A percentile compares a stretch with the other conserved stretches of the same genome.
These are phyloP conservation scores for Entrophospora sp. DNA, from an alignment of 192 early-diverging fungal genomes.

Conservation along the genomic window DNA sequence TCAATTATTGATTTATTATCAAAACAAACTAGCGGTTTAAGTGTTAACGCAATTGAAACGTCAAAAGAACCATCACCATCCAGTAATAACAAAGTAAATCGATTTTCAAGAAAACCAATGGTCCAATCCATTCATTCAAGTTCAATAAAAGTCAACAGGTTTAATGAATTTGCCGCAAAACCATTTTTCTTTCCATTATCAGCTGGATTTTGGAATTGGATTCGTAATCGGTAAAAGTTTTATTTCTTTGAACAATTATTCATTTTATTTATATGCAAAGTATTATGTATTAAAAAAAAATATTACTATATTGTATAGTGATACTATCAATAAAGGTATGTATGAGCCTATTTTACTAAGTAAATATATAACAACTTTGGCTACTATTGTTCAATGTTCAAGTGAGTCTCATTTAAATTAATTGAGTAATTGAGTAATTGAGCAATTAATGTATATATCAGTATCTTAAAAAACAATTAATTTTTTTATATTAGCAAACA, in stretches of 20 bases:
- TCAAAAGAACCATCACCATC: background rate
- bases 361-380: conserved; percentile 6
- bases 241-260: background rate
- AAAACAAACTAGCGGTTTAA: background rate
- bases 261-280: background rate
- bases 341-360: conserved; percentile 9
- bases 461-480: background rate
- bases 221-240: conserved; percentile 8
- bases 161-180: conserved; percentile 12
- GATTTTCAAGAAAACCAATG: conserved; percentile 2
- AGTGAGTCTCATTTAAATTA: conserved; percentile 6
- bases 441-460: background rate
- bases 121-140: background rate
- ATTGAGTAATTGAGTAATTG: too few species aligned
- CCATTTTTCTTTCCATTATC: conserved; percentile 14
- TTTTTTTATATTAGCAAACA: background rate
- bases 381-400: conserved; percentile 12
- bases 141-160: background rate
- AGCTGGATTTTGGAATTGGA: conserved; percentile 15
- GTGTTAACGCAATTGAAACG: background rate
- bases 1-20: background rate
- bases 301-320: background rate
- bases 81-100: background rate
- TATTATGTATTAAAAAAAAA: background rate
- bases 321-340: too few species aligned